phyloP scores from a whole-genome alignment of 192 early-diverging fungal species.

The Podila epigama region DNA sequence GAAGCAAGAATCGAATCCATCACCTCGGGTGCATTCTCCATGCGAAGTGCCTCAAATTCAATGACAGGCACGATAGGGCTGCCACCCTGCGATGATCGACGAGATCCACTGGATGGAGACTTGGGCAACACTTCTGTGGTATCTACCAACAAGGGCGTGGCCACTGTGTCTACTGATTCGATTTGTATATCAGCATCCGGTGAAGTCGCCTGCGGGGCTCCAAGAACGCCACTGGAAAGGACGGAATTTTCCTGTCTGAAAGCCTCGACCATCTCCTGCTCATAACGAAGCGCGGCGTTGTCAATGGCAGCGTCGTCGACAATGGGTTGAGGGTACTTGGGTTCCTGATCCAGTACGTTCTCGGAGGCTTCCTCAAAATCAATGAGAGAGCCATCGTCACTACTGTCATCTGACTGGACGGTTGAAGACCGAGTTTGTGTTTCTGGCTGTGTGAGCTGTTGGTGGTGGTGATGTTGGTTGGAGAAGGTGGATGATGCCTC shows the following conservation, averaged over 20 bases:
- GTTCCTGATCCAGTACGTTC: neutral
- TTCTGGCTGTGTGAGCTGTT: neutral
- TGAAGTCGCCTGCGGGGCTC: neutral
- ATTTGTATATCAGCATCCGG: neutral
- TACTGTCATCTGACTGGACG: constrained; percentile 2
- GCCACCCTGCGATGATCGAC: neutral
- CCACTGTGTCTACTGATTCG: neutral
- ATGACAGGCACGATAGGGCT: constrained; percentile 29
- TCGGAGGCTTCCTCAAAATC: constrained; percentile 26
- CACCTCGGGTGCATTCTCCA: constrained; percentile 32
- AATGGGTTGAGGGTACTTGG: constrained; percentile 11
- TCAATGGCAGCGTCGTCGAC: constrained; percentile 9
- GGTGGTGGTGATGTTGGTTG: neutral
- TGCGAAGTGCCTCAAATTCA: constrained; percentile 33
- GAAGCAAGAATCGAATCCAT: constrained; percentile 47
- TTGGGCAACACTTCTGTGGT: neutral
- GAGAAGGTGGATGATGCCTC: neutral
- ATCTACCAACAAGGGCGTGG: neutral
- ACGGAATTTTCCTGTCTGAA: constrained; percentile 9
- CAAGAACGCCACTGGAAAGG: constrained; percentile 12
- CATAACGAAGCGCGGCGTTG: constrained; percentile 11
- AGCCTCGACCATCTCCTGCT: constrained; percentile 34
- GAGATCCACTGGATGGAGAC: neutral
- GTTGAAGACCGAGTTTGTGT: constrained; percentile 29
- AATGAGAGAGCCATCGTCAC: constrained; percentile 40